Conservation (phyloP, 2,329 filamentous ascomycete species). For the Laburnicola sp. region DNA sequence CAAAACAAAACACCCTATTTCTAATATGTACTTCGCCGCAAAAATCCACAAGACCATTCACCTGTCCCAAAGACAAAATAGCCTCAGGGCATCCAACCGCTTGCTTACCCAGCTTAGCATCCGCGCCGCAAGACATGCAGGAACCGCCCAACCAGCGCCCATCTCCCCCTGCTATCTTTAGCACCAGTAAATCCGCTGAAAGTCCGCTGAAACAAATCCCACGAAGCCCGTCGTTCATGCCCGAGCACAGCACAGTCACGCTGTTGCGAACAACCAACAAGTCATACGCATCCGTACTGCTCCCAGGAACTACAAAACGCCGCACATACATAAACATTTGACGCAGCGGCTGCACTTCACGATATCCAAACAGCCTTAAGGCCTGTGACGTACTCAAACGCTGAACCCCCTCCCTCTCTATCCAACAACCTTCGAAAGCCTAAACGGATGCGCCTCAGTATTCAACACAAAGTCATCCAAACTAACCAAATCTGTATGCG, state of each 20-base stretch:
- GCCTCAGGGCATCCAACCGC: not conserved
- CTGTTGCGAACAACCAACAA: no score
- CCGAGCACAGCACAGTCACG: not conserved
- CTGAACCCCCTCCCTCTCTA: not conserved
- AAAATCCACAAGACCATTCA: no score
- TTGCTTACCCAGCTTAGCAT: not conserved
- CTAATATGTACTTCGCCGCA: no score
- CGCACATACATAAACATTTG: constrained; percentile 2
- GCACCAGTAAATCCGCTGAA: constrained; percentile 1
- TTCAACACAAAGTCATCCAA: constrained; percentile 55
- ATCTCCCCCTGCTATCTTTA: constrained; percentile 7
- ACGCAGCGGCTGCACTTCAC: no score
- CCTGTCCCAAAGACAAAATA: no score
- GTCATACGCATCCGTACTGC: no score
- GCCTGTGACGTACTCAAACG: not conserved
- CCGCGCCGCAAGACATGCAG: constrained; percentile 5
- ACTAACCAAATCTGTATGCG: constrained; percentile 47
- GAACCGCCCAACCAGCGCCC: constrained; percentile 11
- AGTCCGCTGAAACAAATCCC: not conserved
- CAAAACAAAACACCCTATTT: no score
- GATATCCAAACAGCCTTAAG: constrained; percentile 11
- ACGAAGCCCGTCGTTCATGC: not conserved
- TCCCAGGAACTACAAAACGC: constrained; percentile 5
- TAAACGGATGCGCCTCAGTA: constrained; percentile 54
- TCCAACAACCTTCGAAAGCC: constrained; percentile 17